A percentile compares a stretch with the other conserved stretches of the same genome.
phyloP scores from a whole-genome alignment of 169 alveolate species.

The Perkinsus chesapeaki region DNA sequence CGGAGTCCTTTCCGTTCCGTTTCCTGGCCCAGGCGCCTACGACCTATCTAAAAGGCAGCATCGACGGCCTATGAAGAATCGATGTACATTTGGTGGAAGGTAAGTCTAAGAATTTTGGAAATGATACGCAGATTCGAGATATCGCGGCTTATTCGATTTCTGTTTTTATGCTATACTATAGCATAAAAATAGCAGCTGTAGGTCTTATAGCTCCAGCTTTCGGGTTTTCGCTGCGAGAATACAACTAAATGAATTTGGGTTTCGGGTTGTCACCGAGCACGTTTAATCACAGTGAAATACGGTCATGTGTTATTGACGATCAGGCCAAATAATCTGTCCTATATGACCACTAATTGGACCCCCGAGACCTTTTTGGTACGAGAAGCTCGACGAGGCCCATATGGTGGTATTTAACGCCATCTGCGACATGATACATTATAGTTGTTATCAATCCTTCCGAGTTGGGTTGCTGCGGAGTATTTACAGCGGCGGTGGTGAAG shows the following conservation, averaged over 20 bases:
- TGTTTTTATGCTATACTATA: too few species aligned
- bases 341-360: background rate
- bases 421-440: background rate
- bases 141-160: too few species aligned
- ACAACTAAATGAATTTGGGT: too few species aligned
- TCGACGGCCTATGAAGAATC: background rate
- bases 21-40: background rate
- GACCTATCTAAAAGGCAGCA: background rate
- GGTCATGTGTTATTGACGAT: too few species aligned
- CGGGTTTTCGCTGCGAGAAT: too few species aligned
- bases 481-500: background rate
- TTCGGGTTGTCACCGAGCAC: too few species aligned
- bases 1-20: background rate
- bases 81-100: background rate
- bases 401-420: background rate
- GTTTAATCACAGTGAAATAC: too few species aligned
- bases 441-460: background rate
- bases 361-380: background rate
- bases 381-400: background rate
- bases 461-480: background rate
- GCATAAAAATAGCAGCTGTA: too few species aligned
- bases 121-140: too few species aligned
- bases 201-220: too few species aligned
- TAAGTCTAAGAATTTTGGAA: too few species aligned
- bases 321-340: background rate